phyloP scores from a whole-genome alignment of 352 stramenopile species.

The Phytophthora fragariae region DNA sequence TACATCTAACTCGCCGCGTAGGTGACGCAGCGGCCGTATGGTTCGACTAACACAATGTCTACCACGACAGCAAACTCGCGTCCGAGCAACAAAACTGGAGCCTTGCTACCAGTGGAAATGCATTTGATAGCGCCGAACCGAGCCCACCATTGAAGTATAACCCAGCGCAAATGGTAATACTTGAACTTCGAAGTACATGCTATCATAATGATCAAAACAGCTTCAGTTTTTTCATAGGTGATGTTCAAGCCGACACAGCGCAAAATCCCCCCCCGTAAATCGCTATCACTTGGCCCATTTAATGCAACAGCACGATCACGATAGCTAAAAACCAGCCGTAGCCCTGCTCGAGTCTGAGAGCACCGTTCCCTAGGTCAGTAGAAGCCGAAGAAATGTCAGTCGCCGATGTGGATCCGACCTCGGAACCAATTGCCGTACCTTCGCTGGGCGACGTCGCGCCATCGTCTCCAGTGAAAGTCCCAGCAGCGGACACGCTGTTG shows the following conservation, averaged over 20 bases:
- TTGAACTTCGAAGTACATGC: too few relatives aligned
- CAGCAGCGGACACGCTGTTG: slow-evolving; percentile 11
- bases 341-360: not conserved
- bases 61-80: too few relatives aligned
- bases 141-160: slow-evolving; percentile 30
- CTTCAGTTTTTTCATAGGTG: not conserved
- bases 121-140: slow-evolving; percentile 42
- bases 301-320: slow-evolving; percentile 3
- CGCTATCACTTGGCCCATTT: not conserved
- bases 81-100: too few relatives aligned
- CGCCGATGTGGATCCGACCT: slow-evolving; percentile 9
- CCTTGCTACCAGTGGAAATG: slow-evolving; percentile 39
- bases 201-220: not conserved
- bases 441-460: slow-evolving; percentile 5
- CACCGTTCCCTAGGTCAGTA: slow-evolving; percentile 21
- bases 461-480: slow-evolving; percentile 14
- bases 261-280: not conserved
- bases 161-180: not conserved
- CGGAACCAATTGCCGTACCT: slow-evolving; percentile 14
- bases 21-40: too few relatives aligned
- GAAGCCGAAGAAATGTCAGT: slow-evolving; percentile 15
- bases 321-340: not conserved
- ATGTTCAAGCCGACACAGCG: not conserved
- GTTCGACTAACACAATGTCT: too few relatives aligned
- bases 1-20: too few relatives aligned